Conservation (phyloP, 2,329 filamentous ascomycete genomes). For the Truncatella angustata region DNA sequence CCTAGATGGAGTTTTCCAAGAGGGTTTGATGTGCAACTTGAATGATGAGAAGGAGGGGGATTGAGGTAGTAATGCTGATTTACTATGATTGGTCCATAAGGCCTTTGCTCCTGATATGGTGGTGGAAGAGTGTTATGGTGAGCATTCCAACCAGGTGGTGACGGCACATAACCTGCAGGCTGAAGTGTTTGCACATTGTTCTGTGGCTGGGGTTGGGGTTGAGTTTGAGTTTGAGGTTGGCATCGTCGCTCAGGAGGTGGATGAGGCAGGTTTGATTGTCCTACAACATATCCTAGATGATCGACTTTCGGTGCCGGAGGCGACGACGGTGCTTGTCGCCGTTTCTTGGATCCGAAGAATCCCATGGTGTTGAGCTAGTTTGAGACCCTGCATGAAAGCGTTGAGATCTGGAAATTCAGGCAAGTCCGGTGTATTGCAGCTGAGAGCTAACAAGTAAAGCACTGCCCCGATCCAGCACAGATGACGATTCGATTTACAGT, state of each 20-base stretch:
- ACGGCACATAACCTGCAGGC: conserved; percentile 20
- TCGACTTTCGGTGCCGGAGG: conserved; percentile 1
- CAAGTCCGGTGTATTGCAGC: neutral
- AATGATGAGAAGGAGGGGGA: conserved; percentile 18
- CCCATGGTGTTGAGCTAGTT: conserved; percentile 4
- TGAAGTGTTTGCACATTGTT: conserved; percentile 2
- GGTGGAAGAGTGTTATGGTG: conserved; percentile 15
- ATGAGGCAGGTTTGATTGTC: neutral
- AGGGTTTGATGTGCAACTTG: conserved; percentile 17
- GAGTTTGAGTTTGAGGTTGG: too few relatives aligned
- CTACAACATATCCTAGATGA: conserved; percentile 9
- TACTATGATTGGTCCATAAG: conserved; percentile 43
- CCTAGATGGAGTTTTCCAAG: conserved; percentile 35
- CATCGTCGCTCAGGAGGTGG: too few relatives aligned
- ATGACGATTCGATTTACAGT: too few relatives aligned
- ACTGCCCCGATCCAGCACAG: too few relatives aligned
- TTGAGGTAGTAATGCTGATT: conserved; percentile 52
- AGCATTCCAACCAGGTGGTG: conserved; percentile 20
- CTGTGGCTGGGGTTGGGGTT: neutral
- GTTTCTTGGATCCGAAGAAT: conserved; percentile 5
- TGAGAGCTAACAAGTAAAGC: too few relatives aligned
- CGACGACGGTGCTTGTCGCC: neutral
- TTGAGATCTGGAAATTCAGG: neutral
- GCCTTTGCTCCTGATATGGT: conserved; percentile 24
- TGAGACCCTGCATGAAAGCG: conserved; percentile 5